These are phyloP conservation scores for Malassezia arunalokei DNA, from an alignment of 1,284 basidiomycete genomes.

Conservation along the genomic window DNA sequence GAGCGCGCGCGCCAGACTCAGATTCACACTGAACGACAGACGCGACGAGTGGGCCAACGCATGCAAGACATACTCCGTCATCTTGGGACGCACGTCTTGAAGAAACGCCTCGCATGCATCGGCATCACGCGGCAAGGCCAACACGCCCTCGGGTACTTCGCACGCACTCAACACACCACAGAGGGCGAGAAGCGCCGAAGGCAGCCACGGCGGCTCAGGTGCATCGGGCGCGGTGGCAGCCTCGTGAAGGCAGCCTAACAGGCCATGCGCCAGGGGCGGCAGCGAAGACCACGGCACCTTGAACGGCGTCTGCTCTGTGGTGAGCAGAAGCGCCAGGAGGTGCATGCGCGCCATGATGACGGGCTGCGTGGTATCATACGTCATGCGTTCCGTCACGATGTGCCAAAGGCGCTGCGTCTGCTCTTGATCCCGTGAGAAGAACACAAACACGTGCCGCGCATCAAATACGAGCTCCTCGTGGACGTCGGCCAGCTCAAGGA, in stretches of 20 bases:
- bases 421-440: conserved; percentile 17
- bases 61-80: conserved; percentile 22
- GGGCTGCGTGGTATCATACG: neutral
- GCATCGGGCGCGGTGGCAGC: neutral
- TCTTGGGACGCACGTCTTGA: conserved; percentile 10
- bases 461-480: conserved; percentile 81
- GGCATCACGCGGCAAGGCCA: neutral
- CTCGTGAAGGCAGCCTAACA: neutral
- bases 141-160: neutral
- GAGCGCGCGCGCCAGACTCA: conserved; percentile 35
- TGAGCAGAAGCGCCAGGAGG: conserved; percentile 14
- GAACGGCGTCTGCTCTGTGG: conserved; percentile 4
- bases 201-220: conserved; percentile 1
- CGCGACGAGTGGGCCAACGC: conserved; percentile 43
- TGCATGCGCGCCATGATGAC: conserved; percentile 9
- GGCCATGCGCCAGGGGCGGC: neutral
- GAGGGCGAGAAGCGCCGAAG: neutral
- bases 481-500: conserved; percentile 66
- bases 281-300: neutral
- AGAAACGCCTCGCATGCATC: conserved; percentile 38
- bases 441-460: conserved; percentile 48
- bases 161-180: neutral
- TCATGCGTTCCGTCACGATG: neutral
- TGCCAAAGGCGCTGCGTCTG: neutral
- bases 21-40: conserved; percentile 24